Base-by-base conservation (phyloP, 2,329 filamentous ascomycete genomes). In the Diplodia sapinea region DNA sequence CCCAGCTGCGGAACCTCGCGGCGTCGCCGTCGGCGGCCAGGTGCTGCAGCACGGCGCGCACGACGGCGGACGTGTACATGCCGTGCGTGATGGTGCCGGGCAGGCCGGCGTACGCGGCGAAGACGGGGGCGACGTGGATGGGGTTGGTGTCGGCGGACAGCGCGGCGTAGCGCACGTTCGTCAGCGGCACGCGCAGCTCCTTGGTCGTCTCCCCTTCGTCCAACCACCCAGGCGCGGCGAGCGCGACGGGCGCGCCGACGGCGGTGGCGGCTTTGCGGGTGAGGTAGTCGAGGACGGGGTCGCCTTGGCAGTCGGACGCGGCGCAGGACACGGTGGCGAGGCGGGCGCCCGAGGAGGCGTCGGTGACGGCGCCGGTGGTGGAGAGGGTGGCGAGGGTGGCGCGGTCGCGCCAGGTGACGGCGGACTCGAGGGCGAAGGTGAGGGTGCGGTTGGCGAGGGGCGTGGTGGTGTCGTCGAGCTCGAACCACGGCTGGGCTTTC, bases 21-120 rank as follows among this genome's bases (percentile, higher is more conserved):
- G 23, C 23, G 23, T 26, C 73, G 1, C 26, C 65, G 2, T 40
- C 64, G 31, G 26, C 40, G 2, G 43, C 43, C 9, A n/a, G 4
- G 12, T 38, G 26, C 29, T 77, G 73, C 2, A 78, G 62, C 0
- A 77, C 68, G 4, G 68, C 69, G 7, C 78, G 73, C 5, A 78
- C 74, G 9, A 72, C 72, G 2, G 77, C 76, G 20, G 72, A 73
- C 15, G 73, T 77, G 64, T 78, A 76, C 79, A 82, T 82, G 66
- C 80, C 80, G 69, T 82, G 80, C 15, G 75, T 78, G 40, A 82
- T 79, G 2, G 77, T 75, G 17, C 77, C 77, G 4, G 80, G 79
- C 8, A 81, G 73, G 20, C 74, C 72, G 20, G 74, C 79, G 13
- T 73, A 76, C 15, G 69, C 52, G 0, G 80, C 75, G 65, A 82